Percentiles rank a stretch among this genome's conserved stretches.
These are phyloP conservation scores for Mycena epipterygia DNA, from an alignment of 768 basidiomycete species.

Conservation along the genomic window DNA sequence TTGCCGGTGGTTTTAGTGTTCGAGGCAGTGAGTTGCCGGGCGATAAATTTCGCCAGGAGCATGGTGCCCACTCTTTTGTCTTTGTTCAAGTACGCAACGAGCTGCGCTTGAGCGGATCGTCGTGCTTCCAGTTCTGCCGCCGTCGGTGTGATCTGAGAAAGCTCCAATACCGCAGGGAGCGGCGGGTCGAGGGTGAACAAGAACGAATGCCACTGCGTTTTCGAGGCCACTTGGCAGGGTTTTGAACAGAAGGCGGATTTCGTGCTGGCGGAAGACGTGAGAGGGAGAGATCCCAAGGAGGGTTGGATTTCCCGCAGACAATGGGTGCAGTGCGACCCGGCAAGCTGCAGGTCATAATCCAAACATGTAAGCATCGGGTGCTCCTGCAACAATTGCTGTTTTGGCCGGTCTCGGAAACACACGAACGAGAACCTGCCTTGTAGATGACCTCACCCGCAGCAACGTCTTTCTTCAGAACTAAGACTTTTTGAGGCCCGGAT, in stretches of 20 bases:
- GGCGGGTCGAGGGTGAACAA: slow-evolving; percentile 79
- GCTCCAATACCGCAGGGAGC: slow-evolving; percentile 59
- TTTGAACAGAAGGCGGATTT: slow-evolving; percentile 80
- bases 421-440: slow-evolving; percentile 58
- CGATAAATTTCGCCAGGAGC: slow-evolving; percentile 80
- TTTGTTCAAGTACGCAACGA: slow-evolving; percentile 67
- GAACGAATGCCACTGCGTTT: slow-evolving; percentile 73
- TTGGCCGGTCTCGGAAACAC: not conserved
- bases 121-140: slow-evolving; percentile 58
- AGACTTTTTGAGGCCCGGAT: slow-evolving; percentile 60
- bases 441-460: slow-evolving; percentile 82
- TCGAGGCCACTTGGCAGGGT: slow-evolving; percentile 70
- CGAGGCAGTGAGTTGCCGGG: slow-evolving; percentile 77
- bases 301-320: slow-evolving; percentile 74
- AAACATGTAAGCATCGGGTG: slow-evolving; percentile 78
- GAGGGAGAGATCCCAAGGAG: slow-evolving; percentile 53
- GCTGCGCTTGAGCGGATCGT: slow-evolving; percentile 69
- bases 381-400: slow-evolving; percentile 64
- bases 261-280: slow-evolving; percentile 65
- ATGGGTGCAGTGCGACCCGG: slow-evolving; percentile 79
- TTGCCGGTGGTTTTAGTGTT: slow-evolving; percentile 65
- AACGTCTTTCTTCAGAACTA: slow-evolving; percentile 78
- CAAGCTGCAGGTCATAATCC: slow-evolving; percentile 77
- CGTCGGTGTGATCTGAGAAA: slow-evolving; percentile 46
- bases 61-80: slow-evolving; percentile 60